phyloP scores from a whole-genome alignment of 768 basidiomycete species.

The Suillus cothurnatus region DNA sequence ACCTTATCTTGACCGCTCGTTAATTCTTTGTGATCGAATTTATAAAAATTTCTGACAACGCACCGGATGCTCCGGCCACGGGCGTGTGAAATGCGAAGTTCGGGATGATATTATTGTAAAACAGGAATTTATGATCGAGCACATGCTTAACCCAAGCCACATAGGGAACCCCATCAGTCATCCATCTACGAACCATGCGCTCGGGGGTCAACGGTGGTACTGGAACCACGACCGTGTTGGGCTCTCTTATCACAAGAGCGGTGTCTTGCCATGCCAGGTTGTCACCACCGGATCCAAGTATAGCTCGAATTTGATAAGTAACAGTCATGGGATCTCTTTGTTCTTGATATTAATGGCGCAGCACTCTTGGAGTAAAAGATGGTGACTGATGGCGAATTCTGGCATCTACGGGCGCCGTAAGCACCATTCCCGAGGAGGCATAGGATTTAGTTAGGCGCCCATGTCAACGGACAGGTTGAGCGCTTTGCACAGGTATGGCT shows the following conservation, averaged over 20 bases:
- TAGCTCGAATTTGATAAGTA: background rate
- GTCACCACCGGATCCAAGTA: background rate
- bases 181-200: background rate
- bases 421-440: constrained; percentile 2
- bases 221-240: background rate
- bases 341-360: background rate
- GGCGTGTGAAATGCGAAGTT: background rate
- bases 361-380: background rate
- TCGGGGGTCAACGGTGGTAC: background rate
- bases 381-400: background rate
- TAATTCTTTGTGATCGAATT: constrained; percentile 7
- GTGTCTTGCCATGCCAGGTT: background rate
- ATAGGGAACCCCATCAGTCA: background rate
- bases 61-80: background rate
- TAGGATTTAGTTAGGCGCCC: background rate
- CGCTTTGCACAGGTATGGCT: background rate
- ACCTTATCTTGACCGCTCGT: constrained; percentile 16
- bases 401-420: background rate
- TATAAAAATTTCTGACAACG: background rate
- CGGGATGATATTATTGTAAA: background rate
- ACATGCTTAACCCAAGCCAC: background rate
- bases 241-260: background rate
- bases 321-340: background rate
- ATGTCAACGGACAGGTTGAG: background rate
- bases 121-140: background rate